phyloP scores from a whole-genome alignment of 2,329 filamentous ascomycete species.

The Epichloe gansuensis region DNA sequence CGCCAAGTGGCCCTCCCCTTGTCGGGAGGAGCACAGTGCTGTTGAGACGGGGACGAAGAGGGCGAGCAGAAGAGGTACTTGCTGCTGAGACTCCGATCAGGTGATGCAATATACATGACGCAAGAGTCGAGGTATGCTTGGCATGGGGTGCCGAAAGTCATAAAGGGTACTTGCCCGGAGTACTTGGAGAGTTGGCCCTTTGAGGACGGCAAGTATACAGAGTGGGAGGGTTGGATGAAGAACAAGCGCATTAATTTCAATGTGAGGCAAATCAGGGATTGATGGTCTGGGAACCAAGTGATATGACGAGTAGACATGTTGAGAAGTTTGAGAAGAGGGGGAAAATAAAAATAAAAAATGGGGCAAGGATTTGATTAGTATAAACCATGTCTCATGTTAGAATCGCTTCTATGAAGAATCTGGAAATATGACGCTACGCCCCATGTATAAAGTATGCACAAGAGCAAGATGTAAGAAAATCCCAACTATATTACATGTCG shows the following conservation, averaged over 20 bases:
- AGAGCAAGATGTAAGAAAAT: background rate
- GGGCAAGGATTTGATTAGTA: background rate
- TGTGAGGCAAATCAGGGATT: conserved; percentile 72
- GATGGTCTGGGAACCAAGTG: background rate
- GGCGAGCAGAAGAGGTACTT: conserved; percentile 35
- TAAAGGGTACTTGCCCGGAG: conserved; percentile 65
- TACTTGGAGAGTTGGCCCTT: conserved; percentile 67
- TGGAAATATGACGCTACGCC: too few relatives aligned
- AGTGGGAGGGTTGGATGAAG: conserved; percentile 79
- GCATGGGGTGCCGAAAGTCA: conserved; percentile 86
- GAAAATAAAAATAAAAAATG: background rate
- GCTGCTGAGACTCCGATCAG: conserved; percentile 60
- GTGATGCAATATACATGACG: conserved; percentile 86
- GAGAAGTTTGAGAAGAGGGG: background rate
- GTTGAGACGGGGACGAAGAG: conserved; percentile 1
- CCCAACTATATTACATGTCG: background rate
- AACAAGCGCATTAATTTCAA: conserved; percentile 86
- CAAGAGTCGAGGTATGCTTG: conserved; percentile 74
- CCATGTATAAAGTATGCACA: background rate
- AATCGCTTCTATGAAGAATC: too few relatives aligned
- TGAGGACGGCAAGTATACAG: conserved; percentile 39
- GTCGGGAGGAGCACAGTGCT: conserved; percentile 12
- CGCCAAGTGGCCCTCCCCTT: conserved; percentile 34
- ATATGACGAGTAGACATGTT: too few relatives aligned
- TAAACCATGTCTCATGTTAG: too few relatives aligned